Base-by-base conservation (phyloP, 225 moss, liverwort and hornwort species). In the Antitrichia curtipendula region DNA sequence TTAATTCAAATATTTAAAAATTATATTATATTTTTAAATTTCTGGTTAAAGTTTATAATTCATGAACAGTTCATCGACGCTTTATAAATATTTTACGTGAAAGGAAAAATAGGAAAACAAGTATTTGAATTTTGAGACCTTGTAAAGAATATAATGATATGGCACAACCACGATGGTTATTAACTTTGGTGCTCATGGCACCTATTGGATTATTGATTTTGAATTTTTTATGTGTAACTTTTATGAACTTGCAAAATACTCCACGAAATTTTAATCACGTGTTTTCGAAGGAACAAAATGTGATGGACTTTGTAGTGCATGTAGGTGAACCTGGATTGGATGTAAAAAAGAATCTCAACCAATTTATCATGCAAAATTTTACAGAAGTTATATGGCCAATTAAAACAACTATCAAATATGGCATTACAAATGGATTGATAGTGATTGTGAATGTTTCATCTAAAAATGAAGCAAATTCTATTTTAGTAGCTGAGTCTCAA, bases 391-490 rank as follows among this genome's bases (percentile, higher is more conserved):
- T 72, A 6, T 81, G 84, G 90, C 92, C 87, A 29, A 59, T 90
- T 29, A 89, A 90, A 72, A 59, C 71, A 63, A 86, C 84, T 16
- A 85, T 92, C 28, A 88, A 87, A 71, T 90, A 89, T 27, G 90
- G 90, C 27, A 89, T 87, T 64, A 63, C 72, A 20, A 86, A 72
- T 5, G 89, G 90, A 49, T 72, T 90, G n/a, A 92, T 92, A 43
- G 62, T 90, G 32, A 89, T 90, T 49, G 45, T 90, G 2, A 89
- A 87, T 63, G 72, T 78, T 29, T 87, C 86, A 24, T 88, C 28
- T 12, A 4, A 87, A 84, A 60, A 47, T 15, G 88, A 92, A 7
- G 52, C n/a, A 27, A 88, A 87, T 29, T 84, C 63, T 15, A 70
- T 89, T 36, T 73, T 65, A 54, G 7, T 87, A 27, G 78, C 45